Percentiles rank a stretch among this genome's conserved stretches.
Evolutionary conservation across 345 rosid genomes (phyloP).

Genomic region (Lepidium africanum): DNA sequence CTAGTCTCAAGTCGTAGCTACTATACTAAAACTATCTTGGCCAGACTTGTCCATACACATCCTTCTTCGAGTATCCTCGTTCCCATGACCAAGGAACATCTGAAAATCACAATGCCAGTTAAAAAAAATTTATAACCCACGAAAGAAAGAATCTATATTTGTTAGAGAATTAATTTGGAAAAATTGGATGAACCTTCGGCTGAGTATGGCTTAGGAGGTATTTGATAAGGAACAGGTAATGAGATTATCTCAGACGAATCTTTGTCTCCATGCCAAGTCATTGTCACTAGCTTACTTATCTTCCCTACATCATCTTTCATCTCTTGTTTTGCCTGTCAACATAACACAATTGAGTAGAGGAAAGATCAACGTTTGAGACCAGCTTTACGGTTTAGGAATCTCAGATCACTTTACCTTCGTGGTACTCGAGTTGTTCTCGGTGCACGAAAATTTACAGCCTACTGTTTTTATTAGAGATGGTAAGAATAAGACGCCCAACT

Average conservation of each 20-base stretch:
- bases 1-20: neutral
- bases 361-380: neutral
- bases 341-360: neutral
- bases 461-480: conserved; percentile 32
- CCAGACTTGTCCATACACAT: conserved; percentile 83
- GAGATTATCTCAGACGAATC: conserved; percentile 27
- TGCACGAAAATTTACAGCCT: conserved; percentile 55
- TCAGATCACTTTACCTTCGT: neutral
- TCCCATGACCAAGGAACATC: conserved; percentile 99
- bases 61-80: conserved; percentile 59
- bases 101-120: conserved; percentile 18
- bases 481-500: conserved; percentile 86
- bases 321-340: conserved; percentile 11
- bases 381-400: neutral
- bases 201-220: conserved; percentile 68
- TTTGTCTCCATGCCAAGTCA: conserved; percentile 42
- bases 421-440: conserved; percentile 13
- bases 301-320: conserved; percentile 6
- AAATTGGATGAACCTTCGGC: conserved; percentile 43
- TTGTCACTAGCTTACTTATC: conserved; percentile 53
- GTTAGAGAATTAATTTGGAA: neutral
- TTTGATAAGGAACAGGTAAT: conserved; percentile 73
- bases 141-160: neutral
- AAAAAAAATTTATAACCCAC: neutral
- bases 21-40: conserved; percentile 34